Base-by-base conservation (phyloP, 805 yeast species). In the Cephaloascus fragrans region DNA sequence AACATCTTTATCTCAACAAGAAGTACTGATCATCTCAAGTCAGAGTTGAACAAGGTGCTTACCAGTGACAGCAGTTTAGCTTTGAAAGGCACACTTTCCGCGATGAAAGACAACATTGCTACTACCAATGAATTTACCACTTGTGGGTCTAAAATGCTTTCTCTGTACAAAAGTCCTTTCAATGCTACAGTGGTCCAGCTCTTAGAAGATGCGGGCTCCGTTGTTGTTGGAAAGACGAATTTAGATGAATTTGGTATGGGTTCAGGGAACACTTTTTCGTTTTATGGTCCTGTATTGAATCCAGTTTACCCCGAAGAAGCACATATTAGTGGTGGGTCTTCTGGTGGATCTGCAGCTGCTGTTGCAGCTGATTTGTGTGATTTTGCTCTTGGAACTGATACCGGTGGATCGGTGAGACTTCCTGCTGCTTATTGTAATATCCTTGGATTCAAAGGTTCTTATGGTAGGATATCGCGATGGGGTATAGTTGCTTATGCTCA, bases 171-270 rank as follows among this genome's bases (percentile, higher is more conserved):
- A 3, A 77, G 95, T 18, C 97, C 97, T 2, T 89, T 72, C 52
- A 77, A 83, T 44, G 83, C 97, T 10, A 85, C 96, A 0, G 83
- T 80, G 2, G 76, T 76, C 0, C 47, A 56, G 2, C 61, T 77
- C 3, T 56, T 93, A n/a, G 56, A 68, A 6, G 48, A 59, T 0
- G 64, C 67, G 2, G 86, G 88, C 0, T 70, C 73, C 14, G 44
- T 52, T 0, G 46, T 61, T 1, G 63, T 80, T 1, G 98, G 96
- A 0, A 93, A 90, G 56, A 73, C 94, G 2, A 93, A 90, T 49
- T 66, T 93, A 75, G 99, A 93, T 61, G 97, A 93, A 61, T 93
- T 93, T 63, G 99, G 96, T 2, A 93, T 93, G 98, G 99, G 98
- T 9, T 79, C 85, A 10, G 70, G 79, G 1, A 80, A 77, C 12